phyloP scores from a whole-genome alignment of 2,329 filamentous ascomycete genomes.

The Penicillium sclerotigenum region DNA sequence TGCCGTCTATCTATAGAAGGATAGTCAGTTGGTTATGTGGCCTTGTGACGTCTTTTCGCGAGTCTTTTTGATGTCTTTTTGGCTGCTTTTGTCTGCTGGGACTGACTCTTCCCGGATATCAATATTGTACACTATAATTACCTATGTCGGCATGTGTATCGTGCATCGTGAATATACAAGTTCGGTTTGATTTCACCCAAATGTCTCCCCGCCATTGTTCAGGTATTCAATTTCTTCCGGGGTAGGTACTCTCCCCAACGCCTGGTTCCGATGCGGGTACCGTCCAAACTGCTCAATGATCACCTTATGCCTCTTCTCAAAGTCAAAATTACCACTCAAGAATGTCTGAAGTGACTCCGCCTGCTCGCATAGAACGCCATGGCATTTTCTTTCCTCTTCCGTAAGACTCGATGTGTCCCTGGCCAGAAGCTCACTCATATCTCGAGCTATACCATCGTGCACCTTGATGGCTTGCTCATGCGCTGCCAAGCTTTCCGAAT shows the following conservation, averaged over 20 bases:
- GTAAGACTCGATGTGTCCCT: conserved; percentile 8
- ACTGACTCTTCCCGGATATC: neutral
- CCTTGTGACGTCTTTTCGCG: no score
- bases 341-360: conserved; percentile 9
- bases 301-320: conserved; percentile 22
- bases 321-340: conserved; percentile 13
- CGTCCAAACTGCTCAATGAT: conserved; percentile 27
- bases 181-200: neutral
- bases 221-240: conserved; percentile 23
- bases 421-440: conserved; percentile 15
- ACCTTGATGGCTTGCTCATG: conserved; percentile 18
- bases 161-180: neutral
- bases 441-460: conserved; percentile 17
- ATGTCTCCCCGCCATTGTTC: conserved; percentile 24
- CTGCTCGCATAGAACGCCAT: conserved; percentile 7
- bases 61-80: no score
- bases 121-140: neutral
- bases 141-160: neutral
- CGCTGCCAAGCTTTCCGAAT: conserved; percentile 41
- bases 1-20: no score
- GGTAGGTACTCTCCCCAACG: conserved; percentile 20
- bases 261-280: conserved; percentile 26
- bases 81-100: neutral
- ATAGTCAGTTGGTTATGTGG: no score
- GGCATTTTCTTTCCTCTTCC: conserved; percentile 18